Evolutionary conservation across 768 basidiomycete genomes (phyloP).

Genomic region (Phanerochaete sordida): DNA sequence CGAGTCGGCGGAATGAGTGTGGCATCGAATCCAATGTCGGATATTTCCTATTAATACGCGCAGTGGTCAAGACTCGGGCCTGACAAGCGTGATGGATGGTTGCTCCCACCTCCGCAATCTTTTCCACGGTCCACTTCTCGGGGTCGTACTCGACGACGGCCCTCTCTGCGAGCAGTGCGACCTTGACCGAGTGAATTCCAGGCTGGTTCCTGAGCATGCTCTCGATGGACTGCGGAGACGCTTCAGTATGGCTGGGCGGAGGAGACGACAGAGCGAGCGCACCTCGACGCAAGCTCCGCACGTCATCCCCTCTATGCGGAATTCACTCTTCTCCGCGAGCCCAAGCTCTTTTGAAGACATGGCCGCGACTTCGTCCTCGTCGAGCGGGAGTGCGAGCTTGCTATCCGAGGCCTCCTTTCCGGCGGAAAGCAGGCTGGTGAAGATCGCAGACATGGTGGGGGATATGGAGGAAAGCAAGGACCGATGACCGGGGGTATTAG

Average conservation of each 20-base stretch:
- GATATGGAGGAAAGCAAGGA: neutral
- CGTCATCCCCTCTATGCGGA: constrained; percentile 88
- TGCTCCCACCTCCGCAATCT: constrained; percentile 67
- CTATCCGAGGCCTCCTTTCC: constrained; percentile 13
- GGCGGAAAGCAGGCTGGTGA: constrained; percentile 7
- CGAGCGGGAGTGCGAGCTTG: constrained; percentile 26
- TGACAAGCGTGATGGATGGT: constrained; percentile 2
- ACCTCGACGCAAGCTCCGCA: constrained; percentile 89
- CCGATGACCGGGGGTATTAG: neutral
- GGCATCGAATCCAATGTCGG: constrained; percentile 91
- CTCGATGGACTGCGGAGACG: constrained; percentile 67
- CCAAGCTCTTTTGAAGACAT: constrained; percentile 22
- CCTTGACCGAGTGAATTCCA: constrained; percentile 90
- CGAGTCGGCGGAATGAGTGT: constrained; percentile 63
- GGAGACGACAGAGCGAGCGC: constrained; percentile 20
- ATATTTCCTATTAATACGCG: constrained; percentile 76
- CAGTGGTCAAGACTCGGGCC: neutral
- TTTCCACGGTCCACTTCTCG: constrained; percentile 71
- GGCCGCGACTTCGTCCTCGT: constrained; percentile 26
- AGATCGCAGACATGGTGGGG: constrained; percentile 11
- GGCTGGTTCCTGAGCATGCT: constrained; percentile 74
- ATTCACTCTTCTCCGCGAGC: constrained; percentile 58
- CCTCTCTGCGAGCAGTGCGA: constrained; percentile 96
- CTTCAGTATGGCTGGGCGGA: neutral
- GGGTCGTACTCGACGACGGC: constrained; percentile 90